Percentiles rank a stretch among this genome's conserved stretches.
phyloP scores from a whole-genome alignment of 1,284 basidiomycete genomes.

The Flammula alnicola region DNA sequence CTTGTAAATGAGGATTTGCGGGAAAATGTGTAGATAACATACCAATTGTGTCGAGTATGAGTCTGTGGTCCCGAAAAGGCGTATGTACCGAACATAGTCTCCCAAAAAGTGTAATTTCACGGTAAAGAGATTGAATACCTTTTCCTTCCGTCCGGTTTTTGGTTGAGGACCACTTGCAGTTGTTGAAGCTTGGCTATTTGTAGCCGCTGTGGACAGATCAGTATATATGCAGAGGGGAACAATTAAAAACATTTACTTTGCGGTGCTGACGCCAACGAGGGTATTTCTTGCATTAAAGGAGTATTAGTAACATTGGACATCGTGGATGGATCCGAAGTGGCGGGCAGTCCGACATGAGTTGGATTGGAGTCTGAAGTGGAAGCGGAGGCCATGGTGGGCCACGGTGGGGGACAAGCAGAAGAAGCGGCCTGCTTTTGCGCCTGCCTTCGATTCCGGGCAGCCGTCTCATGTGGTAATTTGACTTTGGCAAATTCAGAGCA shows the following conservation, averaged over 20 bases:
- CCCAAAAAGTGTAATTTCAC: constrained; percentile 28
- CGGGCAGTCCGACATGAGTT: too few relatives aligned
- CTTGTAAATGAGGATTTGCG: neutral
- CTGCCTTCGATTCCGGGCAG: constrained; percentile 4
- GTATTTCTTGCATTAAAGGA: too few relatives aligned
- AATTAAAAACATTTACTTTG: too few relatives aligned
- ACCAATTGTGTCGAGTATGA: constrained; percentile 30
- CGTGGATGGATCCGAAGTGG: neutral
- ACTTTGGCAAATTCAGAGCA: constrained; percentile 24
- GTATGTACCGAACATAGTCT: constrained; percentile 23
- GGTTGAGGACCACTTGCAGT: too few relatives aligned
- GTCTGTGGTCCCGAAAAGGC: constrained; percentile 26
- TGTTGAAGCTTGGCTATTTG: too few relatives aligned
- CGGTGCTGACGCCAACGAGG: too few relatives aligned
- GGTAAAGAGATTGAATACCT: constrained; percentile 24
- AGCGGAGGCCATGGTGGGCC: too few relatives aligned
- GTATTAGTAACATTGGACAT: neutral
- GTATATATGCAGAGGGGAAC: too few relatives aligned
- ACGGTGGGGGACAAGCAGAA: neutral
- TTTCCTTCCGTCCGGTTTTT: constrained; percentile 6
- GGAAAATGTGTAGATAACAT: constrained; percentile 3
- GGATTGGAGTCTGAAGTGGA: too few relatives aligned
- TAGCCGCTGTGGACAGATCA: too few relatives aligned
- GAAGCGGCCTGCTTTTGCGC: neutral
- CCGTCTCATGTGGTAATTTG: constrained; percentile 32